Evolutionary conservation across 352 stramenopile genomes (phyloP).

Genomic region (Phytophthora pisi): DNA sequence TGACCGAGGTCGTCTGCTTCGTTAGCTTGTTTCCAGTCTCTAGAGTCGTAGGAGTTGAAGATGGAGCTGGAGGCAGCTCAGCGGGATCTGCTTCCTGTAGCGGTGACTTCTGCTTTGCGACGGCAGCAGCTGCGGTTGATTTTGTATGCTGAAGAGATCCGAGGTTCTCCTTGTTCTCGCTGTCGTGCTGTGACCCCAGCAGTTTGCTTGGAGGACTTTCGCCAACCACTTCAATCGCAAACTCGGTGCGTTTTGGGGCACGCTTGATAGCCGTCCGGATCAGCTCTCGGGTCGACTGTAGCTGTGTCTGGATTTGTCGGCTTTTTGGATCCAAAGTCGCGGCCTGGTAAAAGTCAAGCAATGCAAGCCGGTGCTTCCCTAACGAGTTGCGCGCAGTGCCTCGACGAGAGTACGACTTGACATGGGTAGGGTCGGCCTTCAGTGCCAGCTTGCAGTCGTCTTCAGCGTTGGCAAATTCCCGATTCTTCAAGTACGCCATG

Average conservation of each 20-base stretch:
- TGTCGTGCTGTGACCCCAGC: slow-evolving; percentile 4
- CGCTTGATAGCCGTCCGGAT: slow-evolving; percentile 74
- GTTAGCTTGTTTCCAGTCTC: not conserved
- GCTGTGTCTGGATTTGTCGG: slow-evolving; percentile 69
- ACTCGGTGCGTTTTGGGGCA: slow-evolving; percentile 50
- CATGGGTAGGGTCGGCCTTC: slow-evolving; percentile 75
- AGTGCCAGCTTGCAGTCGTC: slow-evolving; percentile 89
- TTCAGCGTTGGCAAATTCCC: slow-evolving; percentile 87
- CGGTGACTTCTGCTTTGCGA: slow-evolving; percentile 14
- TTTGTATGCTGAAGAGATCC: slow-evolving; percentile 5
- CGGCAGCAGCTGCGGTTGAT: not conserved
- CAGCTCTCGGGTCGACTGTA: slow-evolving; percentile 65
- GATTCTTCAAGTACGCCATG: slow-evolving; percentile 90
- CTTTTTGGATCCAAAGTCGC: slow-evolving; percentile 71
- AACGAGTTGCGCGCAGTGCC: slow-evolving; percentile 87
- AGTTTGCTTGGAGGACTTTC: slow-evolving; percentile 5
- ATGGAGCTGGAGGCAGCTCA: not conserved
- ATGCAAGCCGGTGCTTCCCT: slow-evolving; percentile 83
- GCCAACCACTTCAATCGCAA: slow-evolving; percentile 54
- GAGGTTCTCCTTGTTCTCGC: slow-evolving; percentile 30
- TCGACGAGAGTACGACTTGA: slow-evolving; percentile 87
- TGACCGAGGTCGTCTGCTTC: slow-evolving; percentile 10
- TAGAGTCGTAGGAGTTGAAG: not conserved
- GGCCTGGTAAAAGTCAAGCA: slow-evolving; percentile 82
- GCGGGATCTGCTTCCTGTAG: not conserved